Conservation (phyloP, 169 alveolate species). For the Plasmodium reichenowi region DNA sequence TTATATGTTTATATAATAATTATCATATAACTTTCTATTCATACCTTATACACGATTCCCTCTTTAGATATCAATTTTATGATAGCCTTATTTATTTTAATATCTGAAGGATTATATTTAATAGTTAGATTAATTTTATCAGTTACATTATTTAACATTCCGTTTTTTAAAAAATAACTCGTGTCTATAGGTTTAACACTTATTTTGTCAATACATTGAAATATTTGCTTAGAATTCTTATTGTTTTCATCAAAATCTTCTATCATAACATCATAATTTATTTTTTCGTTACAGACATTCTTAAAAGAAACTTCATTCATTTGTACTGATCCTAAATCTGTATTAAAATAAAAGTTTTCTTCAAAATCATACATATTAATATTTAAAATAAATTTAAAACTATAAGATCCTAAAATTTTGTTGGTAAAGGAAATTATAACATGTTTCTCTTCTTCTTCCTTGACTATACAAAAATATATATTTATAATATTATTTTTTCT, state of each 20-base stretch:
- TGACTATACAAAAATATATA: constrained; percentile 58
- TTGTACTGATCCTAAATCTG: constrained; percentile 70
- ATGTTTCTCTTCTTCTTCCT: constrained; percentile 35
- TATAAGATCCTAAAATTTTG: constrained; percentile 40
- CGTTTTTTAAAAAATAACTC: constrained; percentile 49
- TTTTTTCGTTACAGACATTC: constrained; percentile 70
- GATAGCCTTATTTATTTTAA: constrained; percentile 49
- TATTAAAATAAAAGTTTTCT: constrained; percentile 67
- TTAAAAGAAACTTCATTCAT: constrained; percentile 71
- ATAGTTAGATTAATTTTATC: constrained; percentile 60
- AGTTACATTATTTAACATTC: constrained; percentile 19
- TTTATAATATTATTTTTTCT: constrained; percentile 47
- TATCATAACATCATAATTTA: constrained; percentile 71
- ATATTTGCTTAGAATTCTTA: constrained; percentile 46
- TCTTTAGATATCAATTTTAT: constrained; percentile 68
- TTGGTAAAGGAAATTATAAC: constrained; percentile 53
- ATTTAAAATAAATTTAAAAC: constrained; percentile 70
- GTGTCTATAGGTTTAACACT: constrained; percentile 58
- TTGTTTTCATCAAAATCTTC: constrained; percentile 74
- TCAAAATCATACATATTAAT: constrained; percentile 47
- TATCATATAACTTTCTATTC: constrained; percentile 9
- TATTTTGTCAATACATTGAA: constrained; percentile 58
- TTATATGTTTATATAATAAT: constrained; percentile 11
- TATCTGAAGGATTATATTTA: constrained; percentile 48
- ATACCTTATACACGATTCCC: constrained; percentile 68